Evolutionary conservation across 140 eudicot genomes (phyloP).

Genomic region (Cichorium intybus): DNA sequence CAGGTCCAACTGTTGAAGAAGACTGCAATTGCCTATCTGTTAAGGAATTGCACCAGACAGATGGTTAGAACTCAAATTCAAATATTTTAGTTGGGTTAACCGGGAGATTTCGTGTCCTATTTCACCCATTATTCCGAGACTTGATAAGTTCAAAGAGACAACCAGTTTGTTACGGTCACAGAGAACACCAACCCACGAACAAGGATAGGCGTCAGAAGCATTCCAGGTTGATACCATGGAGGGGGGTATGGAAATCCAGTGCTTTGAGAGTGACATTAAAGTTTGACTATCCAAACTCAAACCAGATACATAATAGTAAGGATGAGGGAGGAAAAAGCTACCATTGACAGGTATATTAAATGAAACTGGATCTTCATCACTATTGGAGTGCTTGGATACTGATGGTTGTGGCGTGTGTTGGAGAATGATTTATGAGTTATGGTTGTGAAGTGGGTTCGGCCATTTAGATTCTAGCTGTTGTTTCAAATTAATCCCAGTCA

Average conservation of each 20-base stretch:
- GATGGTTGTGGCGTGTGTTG: too few species aligned
- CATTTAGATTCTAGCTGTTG: too few species aligned
- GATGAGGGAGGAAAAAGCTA: slow-evolving; percentile 8
- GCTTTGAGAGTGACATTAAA: slow-evolving; percentile 48
- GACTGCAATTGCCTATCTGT: slow-evolving; percentile 40
- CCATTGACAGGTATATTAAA: background rate
- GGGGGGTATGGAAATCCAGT: slow-evolving; percentile 53
- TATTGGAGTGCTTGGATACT: too few species aligned
- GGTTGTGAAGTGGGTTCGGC: too few species aligned
- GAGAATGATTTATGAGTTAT: too few species aligned
- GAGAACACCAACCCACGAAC: too few species aligned
- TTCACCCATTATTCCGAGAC: slow-evolving; percentile 42
- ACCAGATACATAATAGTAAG: slow-evolving; percentile 22
- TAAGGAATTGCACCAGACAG: slow-evolving; percentile 51
- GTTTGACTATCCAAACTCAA: slow-evolving; percentile 53
- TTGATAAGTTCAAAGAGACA: slow-evolving; percentile 39
- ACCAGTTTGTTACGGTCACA: slow-evolving; percentile 26
- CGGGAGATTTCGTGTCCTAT: slow-evolving; percentile 60
- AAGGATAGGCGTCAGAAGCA: slow-evolving; percentile 52
- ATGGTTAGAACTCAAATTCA: slow-evolving; percentile 46
- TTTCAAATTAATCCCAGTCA: too few species aligned
- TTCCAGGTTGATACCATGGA: slow-evolving; percentile 57
- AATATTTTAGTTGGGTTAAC: slow-evolving; percentile 29
- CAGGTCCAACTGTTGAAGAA: too few species aligned
- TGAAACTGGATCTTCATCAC: background rate